A percentile compares a stretch with the other conserved stretches of the same genome.
phyloP scores from a whole-genome alignment of 768 basidiomycete species.

The Agrocybe pediades region DNA sequence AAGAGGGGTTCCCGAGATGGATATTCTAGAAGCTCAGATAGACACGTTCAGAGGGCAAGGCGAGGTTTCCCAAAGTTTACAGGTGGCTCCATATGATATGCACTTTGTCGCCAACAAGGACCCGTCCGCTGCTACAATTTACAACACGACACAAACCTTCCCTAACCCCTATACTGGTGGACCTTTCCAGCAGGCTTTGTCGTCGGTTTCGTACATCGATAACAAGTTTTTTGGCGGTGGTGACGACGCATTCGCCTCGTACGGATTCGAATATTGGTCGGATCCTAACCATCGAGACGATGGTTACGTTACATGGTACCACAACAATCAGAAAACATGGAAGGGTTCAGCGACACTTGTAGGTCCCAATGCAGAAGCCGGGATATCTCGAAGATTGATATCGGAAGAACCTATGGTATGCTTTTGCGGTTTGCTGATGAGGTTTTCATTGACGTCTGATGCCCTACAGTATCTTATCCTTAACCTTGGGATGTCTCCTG shows the following conservation, averaged over 20 bases:
- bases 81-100: constrained; percentile 79
- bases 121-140: constrained; percentile 45
- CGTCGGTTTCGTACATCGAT: constrained; percentile 60
- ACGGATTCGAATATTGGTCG: constrained; percentile 82
- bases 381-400: constrained; percentile 71
- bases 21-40: constrained; percentile 86
- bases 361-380: constrained; percentile 57
- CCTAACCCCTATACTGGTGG: constrained; percentile 75
- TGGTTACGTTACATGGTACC: constrained; percentile 88
- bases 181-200: constrained; percentile 73
- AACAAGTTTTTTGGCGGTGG: constrained; percentile 53
- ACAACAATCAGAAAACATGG: constrained; percentile 70
- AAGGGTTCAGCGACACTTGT: constrained; percentile 63
- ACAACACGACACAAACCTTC: constrained; percentile 48
- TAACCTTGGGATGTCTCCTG: constrained; percentile 80
- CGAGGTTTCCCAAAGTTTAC: constrained; percentile 79
- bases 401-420: constrained; percentile 93
- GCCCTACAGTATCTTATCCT: constrained; percentile 70
- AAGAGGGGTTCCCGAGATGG: constrained; percentile 90
- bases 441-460: constrained; percentile 3
- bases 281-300: constrained; percentile 62
- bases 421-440: background rate
- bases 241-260: constrained; percentile 49
- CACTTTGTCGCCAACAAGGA: constrained; percentile 61
- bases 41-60: constrained; percentile 51